Conservation (phyloP, 345 rosid genomes). For the Syzygium aromaticum region DNA sequence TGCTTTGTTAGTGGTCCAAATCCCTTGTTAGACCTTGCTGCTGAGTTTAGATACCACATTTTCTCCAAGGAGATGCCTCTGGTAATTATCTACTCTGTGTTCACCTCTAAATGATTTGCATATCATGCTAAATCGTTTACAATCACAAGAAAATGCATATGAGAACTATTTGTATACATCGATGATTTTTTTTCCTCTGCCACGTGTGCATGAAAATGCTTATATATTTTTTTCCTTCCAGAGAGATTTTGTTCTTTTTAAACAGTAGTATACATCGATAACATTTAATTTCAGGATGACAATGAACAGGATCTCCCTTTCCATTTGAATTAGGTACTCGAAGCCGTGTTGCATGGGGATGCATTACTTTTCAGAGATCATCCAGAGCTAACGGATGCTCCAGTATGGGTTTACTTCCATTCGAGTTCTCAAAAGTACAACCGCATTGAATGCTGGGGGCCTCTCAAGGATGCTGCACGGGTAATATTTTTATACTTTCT, state of each 20-base stretch:
- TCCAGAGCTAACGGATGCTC: slow-evolving; percentile 62
- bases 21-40: slow-evolving; percentile 57
- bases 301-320: not conserved
- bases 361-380: slow-evolving; percentile 51
- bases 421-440: slow-evolving; percentile 63
- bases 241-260: not conserved
- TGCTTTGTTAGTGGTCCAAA: slow-evolving; percentile 82
- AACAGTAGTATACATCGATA: not conserved
- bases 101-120: not conserved
- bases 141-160: not conserved
- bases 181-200: not conserved
- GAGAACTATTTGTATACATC: not conserved
- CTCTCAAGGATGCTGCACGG: slow-evolving; percentile 67
- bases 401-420: slow-evolving; percentile 82
- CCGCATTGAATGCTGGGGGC: slow-evolving; percentile 78
- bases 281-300: not conserved
- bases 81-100: slow-evolving; percentile 30
- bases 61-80: slow-evolving; percentile 89
- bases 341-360: slow-evolving; percentile 78
- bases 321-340: slow-evolving; percentile 42
- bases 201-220: not conserved
- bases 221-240: not conserved
- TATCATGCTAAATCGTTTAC: not conserved
- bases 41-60: slow-evolving; percentile 83
- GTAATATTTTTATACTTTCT: slow-evolving; percentile 13